These are phyloP conservation scores for Phylloboletellus chloephorus DNA, from an alignment of 1,284 basidiomycete genomes.

Conservation along the genomic window DNA sequence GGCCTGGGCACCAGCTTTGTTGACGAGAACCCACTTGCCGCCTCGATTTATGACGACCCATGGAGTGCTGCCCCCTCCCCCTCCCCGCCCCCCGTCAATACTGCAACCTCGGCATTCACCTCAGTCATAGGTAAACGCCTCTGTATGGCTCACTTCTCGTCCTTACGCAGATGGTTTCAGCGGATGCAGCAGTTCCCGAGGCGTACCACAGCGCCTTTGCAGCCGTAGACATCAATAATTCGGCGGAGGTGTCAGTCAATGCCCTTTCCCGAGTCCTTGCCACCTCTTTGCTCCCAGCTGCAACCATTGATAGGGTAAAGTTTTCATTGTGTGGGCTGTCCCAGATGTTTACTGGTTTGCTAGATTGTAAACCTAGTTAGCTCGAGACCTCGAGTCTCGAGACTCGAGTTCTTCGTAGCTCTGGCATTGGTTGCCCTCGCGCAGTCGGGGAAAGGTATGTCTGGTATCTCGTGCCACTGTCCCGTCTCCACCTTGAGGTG, in stretches of 20 bases:
- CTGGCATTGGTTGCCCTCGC: constrained; percentile 81
- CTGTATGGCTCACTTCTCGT: background rate
- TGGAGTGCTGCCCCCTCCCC: constrained; percentile 82
- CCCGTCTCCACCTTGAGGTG: constrained; percentile 3
- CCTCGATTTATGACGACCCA: constrained; percentile 78
- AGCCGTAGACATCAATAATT: constrained; percentile 59
- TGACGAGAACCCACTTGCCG: constrained; percentile 69
- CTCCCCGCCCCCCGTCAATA: constrained; percentile 53
- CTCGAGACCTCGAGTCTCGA: constrained; percentile 70
- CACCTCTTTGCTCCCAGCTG: constrained; percentile 72
- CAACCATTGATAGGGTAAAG: constrained; percentile 75
- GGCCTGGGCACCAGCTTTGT: constrained; percentile 68
- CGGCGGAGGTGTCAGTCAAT: constrained; percentile 75
- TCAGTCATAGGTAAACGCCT: constrained; percentile 57
- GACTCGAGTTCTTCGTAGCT: constrained; percentile 83
- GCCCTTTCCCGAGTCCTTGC: constrained; percentile 73
- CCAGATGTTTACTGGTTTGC: constrained; percentile 12
- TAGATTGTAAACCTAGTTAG: constrained; percentile 83
- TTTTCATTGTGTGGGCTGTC: background rate
- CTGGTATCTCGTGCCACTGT: constrained; percentile 5
- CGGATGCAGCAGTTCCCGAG: constrained; percentile 73
- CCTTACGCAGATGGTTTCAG: constrained; percentile 33
- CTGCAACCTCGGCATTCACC: constrained; percentile 50
- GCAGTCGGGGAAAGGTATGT: constrained; percentile 70
- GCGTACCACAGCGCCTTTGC: constrained; percentile 72